Conservation (phyloP, 257 asterid species). For the Nicotiana noctiflora region DNA sequence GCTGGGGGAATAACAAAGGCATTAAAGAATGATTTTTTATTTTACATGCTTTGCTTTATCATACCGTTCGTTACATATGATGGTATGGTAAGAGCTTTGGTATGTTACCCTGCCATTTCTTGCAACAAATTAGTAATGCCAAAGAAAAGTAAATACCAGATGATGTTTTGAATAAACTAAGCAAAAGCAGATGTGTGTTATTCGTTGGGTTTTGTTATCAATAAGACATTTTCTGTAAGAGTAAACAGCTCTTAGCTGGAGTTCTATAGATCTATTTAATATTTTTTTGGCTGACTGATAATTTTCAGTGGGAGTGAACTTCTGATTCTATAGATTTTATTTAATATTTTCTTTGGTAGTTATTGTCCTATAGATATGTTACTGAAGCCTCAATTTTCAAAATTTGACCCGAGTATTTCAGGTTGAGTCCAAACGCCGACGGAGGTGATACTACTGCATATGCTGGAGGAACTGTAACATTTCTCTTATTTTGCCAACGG, state of each 20-base stretch:
- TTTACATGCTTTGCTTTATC: neutral
- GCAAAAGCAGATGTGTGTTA: neutral
- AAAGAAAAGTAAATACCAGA: neutral
- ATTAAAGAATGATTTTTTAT: neutral
- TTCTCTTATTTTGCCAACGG: neutral
- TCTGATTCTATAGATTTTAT: neutral
- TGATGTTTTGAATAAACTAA: neutral
- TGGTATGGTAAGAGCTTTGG: neutral
- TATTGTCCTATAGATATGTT: neutral
- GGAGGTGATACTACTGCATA: constrained; percentile 37
- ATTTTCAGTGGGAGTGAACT: neutral
- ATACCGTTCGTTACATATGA: neutral
- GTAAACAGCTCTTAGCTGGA: neutral
- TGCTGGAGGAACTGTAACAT: constrained; percentile 10
- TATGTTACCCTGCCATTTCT: neutral
- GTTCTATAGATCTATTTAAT: neutral
- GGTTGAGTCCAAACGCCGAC: constrained; percentile 78
- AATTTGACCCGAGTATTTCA: constrained; percentile 20
- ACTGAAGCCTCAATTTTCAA: neutral
- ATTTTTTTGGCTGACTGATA: neutral
- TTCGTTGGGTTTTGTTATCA: neutral
- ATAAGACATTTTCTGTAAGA: neutral
- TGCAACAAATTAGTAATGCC: neutral
- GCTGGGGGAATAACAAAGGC: neutral
- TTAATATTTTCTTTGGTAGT: neutral